A percentile compares a stretch with the other conserved stretches of the same genome.
phyloP scores from a whole-genome alignment of 805 yeast species.

The Metschnikowia lachancei region DNA sequence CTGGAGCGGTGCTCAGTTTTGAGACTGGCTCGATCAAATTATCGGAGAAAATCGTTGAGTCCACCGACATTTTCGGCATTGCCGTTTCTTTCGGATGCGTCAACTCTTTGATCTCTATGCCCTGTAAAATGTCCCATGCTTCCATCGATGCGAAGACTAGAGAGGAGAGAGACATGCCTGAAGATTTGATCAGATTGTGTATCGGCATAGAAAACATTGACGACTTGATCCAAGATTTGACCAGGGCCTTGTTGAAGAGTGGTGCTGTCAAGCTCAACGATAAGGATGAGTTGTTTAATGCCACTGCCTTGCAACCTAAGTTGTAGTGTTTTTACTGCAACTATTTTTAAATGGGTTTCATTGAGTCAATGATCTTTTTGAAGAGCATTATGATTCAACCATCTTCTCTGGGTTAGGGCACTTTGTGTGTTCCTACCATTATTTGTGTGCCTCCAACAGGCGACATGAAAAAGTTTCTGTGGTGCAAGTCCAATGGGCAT shows the following conservation, averaged over 20 bases:
- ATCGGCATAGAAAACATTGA: conserved; percentile 84
- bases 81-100: conserved; percentile 95
- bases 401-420: too few relatives aligned
- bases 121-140: conserved; percentile 97
- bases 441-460: conserved; percentile 16
- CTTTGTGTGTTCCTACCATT: neutral
- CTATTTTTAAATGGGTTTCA: too few relatives aligned
- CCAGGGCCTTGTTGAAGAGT: conserved; percentile 63
- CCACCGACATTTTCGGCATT: conserved; percentile 75
- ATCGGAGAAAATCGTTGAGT: conserved; percentile 71
- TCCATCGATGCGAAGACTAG: conserved; percentile 86
- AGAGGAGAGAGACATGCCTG: conserved; percentile 86
- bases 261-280: conserved; percentile 51
- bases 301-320: conserved; percentile 33
- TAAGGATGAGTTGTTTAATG: conserved; percentile 41
- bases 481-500: neutral
- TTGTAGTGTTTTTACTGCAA: conserved; percentile 17
- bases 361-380: neutral
- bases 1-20: conserved; percentile 85
- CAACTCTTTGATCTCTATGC: conserved; percentile 87
- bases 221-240: conserved; percentile 80
- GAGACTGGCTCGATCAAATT: conserved; percentile 75
- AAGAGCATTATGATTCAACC: neutral
- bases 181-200: conserved; percentile 85
- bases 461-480: neutral